Base-by-base conservation (phyloP, 352 stramenopile species). In the Pythium sukuiense region DNA sequence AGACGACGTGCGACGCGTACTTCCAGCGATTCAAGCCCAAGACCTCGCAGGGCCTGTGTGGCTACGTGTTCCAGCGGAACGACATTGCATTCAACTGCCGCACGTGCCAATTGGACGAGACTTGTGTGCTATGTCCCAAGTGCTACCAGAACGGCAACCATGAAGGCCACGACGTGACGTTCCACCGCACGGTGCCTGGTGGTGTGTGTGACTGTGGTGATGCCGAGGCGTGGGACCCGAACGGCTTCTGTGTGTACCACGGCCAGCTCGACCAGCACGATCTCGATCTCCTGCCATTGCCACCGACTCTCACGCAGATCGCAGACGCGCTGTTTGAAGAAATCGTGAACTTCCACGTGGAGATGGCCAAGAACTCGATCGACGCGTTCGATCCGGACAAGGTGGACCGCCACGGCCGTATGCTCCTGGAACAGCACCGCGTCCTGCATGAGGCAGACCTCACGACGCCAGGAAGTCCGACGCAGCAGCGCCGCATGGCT, bases 21-120 rank as follows among this genome's bases (percentile, higher is more conserved):
- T 83, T 92, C 16, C 70, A 79, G 67, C 71, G 72, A 7, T 89
- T 89, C 53, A 81, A 80, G 63, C 76, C 84, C 46, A 76, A 79
- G 46, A 83, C 73, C 41, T 78, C 74, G 37, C 81, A 84, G 39
- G 72, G 76, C 6, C 79, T 93, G 9, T 99, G 97, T 72, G 97
- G 96, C 18, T 98, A 99, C 75, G 79, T 99, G 30, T 99, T 99
- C 72, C 87, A 98, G 63, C 82, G 93, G 6, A 97, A 97, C 57
- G 97, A 99, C 79, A 98, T 99, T 71, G 95, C 96, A 24, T 99
- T 98, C 92, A 99, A 99, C 72, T 99, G 97, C 83, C 91, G 96
- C 45, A 99, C 96, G 61, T 99, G 97, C 73, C 95, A 99, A 70
- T 89, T 92, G 12, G 97, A 99, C 76, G 83, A 94, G 65, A 99